Evolutionary conservation across 768 basidiomycete species (phyloP), one percentile per base, ranked within the genome.

Genomic region (Galerina sulciceps): DNA sequence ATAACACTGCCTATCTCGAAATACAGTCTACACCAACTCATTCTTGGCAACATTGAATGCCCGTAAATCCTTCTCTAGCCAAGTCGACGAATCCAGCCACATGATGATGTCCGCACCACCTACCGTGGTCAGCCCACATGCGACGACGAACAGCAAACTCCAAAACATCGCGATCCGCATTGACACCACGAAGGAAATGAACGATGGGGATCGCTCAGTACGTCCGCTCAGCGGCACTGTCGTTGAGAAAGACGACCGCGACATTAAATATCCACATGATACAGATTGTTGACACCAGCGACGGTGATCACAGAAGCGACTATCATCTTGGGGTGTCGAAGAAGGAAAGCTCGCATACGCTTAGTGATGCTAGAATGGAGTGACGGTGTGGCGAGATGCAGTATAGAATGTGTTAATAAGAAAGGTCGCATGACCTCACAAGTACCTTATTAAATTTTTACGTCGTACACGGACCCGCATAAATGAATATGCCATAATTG

Each of bases 41-140:
- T 77, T 85, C 45, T 71, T 85, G 13, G 81, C 81, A 1, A 83
- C 83, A 3, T 69, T 85, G 26, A 85, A 85, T 56, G 79, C 79
- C 4, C 76, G 82, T 4, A 71, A 73, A 51, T 69, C 65, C 31
- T 69, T 83, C 50, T 68, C 73, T 1, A 65, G 69, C 52, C 59
- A 67, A 38, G 57, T 69, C 36, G 69, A 74, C 45, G 69, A 72
- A 20, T 55, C 65, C 36, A 66, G 71, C 62, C 64, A 76, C 54
- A 67, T 72, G 72, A 71, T 71, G 62, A 61, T 68, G 34, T 79
- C 71, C 6, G 70, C 72, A 41, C 74, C 72, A 13, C 65, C 65
- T 10, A 70, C 66, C 15, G 66, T 68, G 8, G 42, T 68, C 34
- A 65, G 62, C 26, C 60, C 65, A n/a, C 58, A 57, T 5, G 57